A percentile compares a stretch with the other conserved stretches of the same genome.
These are phyloP conservation scores for Davidsoniella australis DNA, from an alignment of 2,329 filamentous ascomycete genomes.

Conservation along the genomic window DNA sequence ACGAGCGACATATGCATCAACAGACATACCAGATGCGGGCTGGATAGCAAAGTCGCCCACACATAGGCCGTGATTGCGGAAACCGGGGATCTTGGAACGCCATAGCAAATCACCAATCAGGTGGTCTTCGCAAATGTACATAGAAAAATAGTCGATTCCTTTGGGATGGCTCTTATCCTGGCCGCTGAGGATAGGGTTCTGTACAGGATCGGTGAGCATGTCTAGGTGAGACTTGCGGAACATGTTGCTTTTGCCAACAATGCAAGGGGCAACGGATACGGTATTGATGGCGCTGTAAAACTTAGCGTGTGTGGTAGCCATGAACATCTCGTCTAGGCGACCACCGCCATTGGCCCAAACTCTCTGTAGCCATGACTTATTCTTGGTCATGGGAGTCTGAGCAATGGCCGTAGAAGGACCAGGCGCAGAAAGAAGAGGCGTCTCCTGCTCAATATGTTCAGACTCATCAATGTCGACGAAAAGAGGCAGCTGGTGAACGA, in stretches of 20 bases:
- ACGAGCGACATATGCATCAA: constrained; percentile 60
- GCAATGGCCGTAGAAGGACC: not conserved
- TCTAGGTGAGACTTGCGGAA: constrained; percentile 86
- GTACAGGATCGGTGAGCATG: constrained; percentile 39
- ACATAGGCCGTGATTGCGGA: constrained; percentile 66
- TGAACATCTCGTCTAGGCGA: constrained; percentile 82
- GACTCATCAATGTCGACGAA: constrained; percentile 52
- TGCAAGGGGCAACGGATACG: constrained; percentile 76
- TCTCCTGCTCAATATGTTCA: constrained; percentile 7
- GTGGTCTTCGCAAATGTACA: constrained; percentile 96
- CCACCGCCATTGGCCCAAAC: constrained; percentile 45
- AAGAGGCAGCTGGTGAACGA: constrained; percentile 85
- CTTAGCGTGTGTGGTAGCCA: constrained; percentile 85
- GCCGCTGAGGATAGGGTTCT: constrained; percentile 24
- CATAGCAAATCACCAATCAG: constrained; percentile 85
- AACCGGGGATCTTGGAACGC: constrained; percentile 47
- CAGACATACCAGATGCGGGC: constrained; percentile 67
- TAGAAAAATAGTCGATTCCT: constrained; percentile 84
- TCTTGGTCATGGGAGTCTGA: not conserved
- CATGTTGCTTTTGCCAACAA: constrained; percentile 97
- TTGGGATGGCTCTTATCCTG: constrained; percentile 23
- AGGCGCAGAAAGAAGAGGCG: not conserved
- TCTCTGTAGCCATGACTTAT: constrained; percentile 15
- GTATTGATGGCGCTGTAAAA: constrained; percentile 97
- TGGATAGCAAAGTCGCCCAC: constrained; percentile 80